Base-by-base conservation (phyloP, 2,329 filamentous ascomycete genomes). In the Teratosphaeria zuluensis region DNA sequence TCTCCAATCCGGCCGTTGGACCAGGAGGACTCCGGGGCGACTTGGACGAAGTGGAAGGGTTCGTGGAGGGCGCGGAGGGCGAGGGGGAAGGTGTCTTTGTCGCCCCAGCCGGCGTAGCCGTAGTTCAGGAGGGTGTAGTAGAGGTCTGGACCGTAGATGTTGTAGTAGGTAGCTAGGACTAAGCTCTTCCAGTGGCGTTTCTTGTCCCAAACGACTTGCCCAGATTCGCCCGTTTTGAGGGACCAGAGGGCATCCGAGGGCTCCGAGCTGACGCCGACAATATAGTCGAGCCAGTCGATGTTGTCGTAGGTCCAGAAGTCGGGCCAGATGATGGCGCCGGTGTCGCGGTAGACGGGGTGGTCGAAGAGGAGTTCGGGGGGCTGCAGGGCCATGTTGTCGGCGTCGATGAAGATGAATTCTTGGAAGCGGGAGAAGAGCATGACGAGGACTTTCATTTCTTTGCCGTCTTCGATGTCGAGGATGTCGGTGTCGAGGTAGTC, bases 341-440 rank as follows among this genome's bases (percentile, higher is more conserved):
- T 72, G 2, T 71, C 68, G 5, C 62, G 66, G 66, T 79, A 81
- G 0, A 76, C 74, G 19, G 76, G 70, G 2, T 66, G 65, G 1
- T 60, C 62, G 63, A 81, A 78, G 0, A 80, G 65, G 3, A 63
- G 52, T 12, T 76, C 73, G 0, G 78, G 78, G 24, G 74, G 68
- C 5, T 71, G 64, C 2, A 80, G 58, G 1, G 78, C 74, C 42
- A 80, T 77, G 48, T 73, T 72, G 55, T 80, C 78, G 1, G 76
- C 76, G 58, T 80, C 78, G 16, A 80, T 67, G 63, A 78, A 80
- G 4, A 81, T 69, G 9, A 80, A 71, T 30, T 78, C 70, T 60
- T 78, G 74, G 57, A 80, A 81, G 0, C 76, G 76, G 7, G 76
- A 79, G 63, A 80, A 78, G 5, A 80, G 68, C 65, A 80, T 75